Base-by-base conservation (phyloP, 2,329 filamentous ascomycete genomes). In the Moelleriella libera region DNA sequence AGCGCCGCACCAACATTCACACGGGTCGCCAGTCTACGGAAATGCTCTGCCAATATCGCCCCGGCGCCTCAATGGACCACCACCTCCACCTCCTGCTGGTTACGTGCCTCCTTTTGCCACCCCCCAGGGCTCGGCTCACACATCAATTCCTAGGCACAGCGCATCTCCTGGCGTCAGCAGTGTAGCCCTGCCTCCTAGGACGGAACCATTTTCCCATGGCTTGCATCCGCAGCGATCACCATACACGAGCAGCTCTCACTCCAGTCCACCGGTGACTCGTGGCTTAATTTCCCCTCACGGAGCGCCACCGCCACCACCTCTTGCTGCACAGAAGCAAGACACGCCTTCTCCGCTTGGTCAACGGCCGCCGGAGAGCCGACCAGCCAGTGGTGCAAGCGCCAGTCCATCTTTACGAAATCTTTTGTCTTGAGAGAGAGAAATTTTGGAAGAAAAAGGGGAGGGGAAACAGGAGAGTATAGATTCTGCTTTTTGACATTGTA, bases 331-430 rank as follows among this genome's bases (percentile, higher is more conserved):
- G 21, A 21, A 21, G 21, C 21, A 21, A 37, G 34, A 37, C 34
- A 12, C 34, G 34, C 8, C 12, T 12, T 12, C 34, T 9, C 12
- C 34, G 34, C 65, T 52, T 28, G 54, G 49, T 28, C 56, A 55
- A 41, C 60, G 62, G 30, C 55, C 59, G 32, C 53, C 66, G 48
- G 71, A 75, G 45, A 60, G 51, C 21, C 67, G 74, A 44, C 68
- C 72, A 32, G 65, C 72, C 31, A 76, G 75, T 45, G 83, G 83
- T n/a, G 84, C 84, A 4, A 88, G 85, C 57, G 83, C 84, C 12
- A 88, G 81, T 57, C 83, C 85, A 9, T 88, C 84, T 8, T 62
- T 89, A 51, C 78, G 81, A 55, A 88, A 89, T 57, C 63, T 89
- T 45, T 71, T 89, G 47, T 83, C 78, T 44, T 87, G 64, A 67